Evolutionary conservation across 305 asterid genomes (phyloP).

Genomic region (Vinca major): DNA sequence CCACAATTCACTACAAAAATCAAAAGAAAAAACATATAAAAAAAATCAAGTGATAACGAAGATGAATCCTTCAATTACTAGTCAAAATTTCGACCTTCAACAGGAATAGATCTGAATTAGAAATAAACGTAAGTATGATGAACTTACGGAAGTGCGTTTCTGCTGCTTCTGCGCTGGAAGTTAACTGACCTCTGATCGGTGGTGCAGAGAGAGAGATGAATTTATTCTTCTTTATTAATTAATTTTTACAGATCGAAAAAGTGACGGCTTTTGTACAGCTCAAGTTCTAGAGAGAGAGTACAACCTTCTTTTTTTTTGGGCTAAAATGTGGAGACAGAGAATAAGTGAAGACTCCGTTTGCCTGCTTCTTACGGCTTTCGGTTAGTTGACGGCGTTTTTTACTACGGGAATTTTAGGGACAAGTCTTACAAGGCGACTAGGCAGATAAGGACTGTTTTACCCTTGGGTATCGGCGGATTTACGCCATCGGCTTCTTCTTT

Average conservation of each 20-base stretch:
- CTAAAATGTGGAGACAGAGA: conserved; percentile 15
- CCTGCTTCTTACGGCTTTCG: conserved; percentile 9
- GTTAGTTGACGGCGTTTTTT: conserved; percentile 8
- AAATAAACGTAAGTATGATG: background rate
- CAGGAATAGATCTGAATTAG: conserved; percentile 15
- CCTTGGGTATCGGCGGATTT: background rate
- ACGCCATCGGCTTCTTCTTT: background rate
- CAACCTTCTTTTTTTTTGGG: background rate
- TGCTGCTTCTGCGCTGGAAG: background rate
- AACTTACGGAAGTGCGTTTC: background rate
- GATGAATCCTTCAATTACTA: background rate
- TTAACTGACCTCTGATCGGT: background rate
- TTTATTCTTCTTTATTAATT: background rate
- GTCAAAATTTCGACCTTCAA: conserved; percentile 5
- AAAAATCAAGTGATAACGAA: background rate
- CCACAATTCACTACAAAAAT: conserved; percentile 5
- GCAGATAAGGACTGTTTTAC: background rate
- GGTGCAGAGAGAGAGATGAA: background rate
- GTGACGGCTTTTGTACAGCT: conserved; percentile 23
- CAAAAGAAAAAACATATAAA: background rate
- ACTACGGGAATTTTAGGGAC: background rate
- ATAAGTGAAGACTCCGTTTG: conserved; percentile 15
- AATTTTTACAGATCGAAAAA: conserved; percentile 14
- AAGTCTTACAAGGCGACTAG: conserved; percentile 6
- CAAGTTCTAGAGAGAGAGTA: conserved; percentile 1